Evolutionary conservation across 768 basidiomycete genomes (phyloP).

Genomic region (Russula dissimulans): DNA sequence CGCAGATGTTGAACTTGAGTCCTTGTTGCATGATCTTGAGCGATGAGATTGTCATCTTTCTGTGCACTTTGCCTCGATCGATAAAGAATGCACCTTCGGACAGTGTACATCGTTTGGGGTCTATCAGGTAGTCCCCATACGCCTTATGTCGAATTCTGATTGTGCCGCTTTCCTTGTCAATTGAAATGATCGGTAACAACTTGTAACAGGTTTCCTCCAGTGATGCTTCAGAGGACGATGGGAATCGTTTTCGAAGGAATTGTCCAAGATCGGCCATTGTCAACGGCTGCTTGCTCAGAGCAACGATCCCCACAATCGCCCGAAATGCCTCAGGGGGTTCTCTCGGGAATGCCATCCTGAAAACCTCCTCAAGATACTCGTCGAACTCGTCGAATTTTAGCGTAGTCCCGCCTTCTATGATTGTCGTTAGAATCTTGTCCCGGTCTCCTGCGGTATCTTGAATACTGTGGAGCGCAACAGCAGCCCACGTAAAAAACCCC

Average conservation of each 20-base stretch:
- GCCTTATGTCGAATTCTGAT: constrained; percentile 14
- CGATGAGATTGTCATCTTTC: constrained; percentile 23
- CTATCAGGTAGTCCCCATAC: constrained; percentile 9
- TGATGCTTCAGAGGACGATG: neutral
- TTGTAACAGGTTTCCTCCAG: constrained; percentile 4
- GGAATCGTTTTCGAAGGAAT: constrained; percentile 1
- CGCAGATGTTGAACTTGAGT: constrained; percentile 35
- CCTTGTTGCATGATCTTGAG: constrained; percentile 26
- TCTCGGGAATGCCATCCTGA: neutral
- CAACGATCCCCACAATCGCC: constrained; percentile 4
- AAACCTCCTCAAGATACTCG: neutral
- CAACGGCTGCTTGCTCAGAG: constrained; percentile 5
- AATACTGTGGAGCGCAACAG: constrained; percentile 3
- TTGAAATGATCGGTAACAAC: constrained; percentile 6
- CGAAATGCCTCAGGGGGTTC: neutral
- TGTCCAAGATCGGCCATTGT: constrained; percentile 10
- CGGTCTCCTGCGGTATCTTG: neutral
- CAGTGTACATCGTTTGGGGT: constrained; percentile 6
- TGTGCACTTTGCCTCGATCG: constrained; percentile 1
- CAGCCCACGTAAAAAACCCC: constrained; percentile 14
- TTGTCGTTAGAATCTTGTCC: neutral
- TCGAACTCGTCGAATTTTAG: constrained; percentile 1
- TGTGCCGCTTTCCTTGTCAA: neutral
- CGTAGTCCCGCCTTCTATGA: constrained; percentile 3
- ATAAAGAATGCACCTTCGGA: neutral